Evolutionary conservation across 2,329 filamentous ascomycete species (phyloP), one percentile per base, ranked within the genome.

Genomic region (Plenodomus lindquistii): DNA sequence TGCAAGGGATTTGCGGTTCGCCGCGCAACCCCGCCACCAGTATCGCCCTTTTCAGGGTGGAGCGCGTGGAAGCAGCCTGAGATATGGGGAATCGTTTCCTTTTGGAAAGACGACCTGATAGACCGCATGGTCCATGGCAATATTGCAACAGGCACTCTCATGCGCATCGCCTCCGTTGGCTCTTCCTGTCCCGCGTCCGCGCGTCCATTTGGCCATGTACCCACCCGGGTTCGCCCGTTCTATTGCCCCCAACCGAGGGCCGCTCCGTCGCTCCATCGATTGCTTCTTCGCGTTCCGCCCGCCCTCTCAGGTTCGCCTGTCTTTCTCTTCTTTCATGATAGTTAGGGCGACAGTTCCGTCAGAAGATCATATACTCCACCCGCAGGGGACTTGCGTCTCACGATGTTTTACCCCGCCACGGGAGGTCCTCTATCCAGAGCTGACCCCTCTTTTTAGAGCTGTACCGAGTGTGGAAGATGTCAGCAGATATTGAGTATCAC

Each of bases 381-480:
- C n/a, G n/a, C n/a, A n/a, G n/a, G n/a, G n/a, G n/a, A n/a, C n/a
- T n/a, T n/a, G n/a, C n/a, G n/a, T n/a, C n/a, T n/a, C n/a, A n/a
- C n/a, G n/a, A n/a, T n/a, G n/a, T n/a, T n/a, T n/a, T n/a, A n/a
- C 40, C 62, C 62, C 55, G 51, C 58, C 60, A 55, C 57, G 49
- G 50, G 57, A 56, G 53, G 44, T 39, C 38, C 37, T 50, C 46
- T 59, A 59, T 36, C 56, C 51, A 57, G 54, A 45, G 29, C n/a
- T n/a, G n/a, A n/a, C n/a, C n/a, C n/a, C n/a, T n/a, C n/a, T n/a
- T n/a, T n/a, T n/a, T n/a, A n/a, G n/a, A n/a, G n/a, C n/a, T n/a
- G n/a, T 36, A 48, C 46, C 50, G 47, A 40, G 55, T 44, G 63
- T 56, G 62, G 62, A 64, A 63, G 63, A 67, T 50, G 60, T 60